A percentile compares a stretch with the other conserved stretches of the same genome.
These are phyloP conservation scores for Phalaenopsis aphrodite DNA, from an alignment of 106 monocot species.

Conservation along the genomic window DNA sequence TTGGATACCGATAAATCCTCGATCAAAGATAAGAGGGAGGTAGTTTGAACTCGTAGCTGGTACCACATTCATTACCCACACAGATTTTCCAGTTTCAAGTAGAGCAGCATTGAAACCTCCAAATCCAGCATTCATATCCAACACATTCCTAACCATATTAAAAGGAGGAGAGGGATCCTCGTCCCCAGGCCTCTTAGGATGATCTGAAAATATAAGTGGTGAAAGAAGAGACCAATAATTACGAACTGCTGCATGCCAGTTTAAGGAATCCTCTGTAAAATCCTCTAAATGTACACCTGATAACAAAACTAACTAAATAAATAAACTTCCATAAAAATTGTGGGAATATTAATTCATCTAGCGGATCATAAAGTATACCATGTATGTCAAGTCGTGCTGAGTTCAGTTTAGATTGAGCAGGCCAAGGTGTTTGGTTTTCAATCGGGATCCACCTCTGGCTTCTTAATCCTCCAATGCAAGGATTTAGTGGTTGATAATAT, in stretches of 20 bases:
- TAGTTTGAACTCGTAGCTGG: constrained; percentile 46
- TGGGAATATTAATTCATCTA: background rate
- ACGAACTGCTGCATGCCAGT: constrained; percentile 39
- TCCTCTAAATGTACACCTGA: constrained; percentile 57
- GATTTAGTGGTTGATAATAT: constrained; percentile 59
- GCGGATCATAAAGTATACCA: constrained; percentile 30
- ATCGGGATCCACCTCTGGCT: constrained; percentile 77
- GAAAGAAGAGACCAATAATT: constrained; percentile 91
- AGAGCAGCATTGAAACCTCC: constrained; percentile 86
- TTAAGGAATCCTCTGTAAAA: constrained; percentile 45
- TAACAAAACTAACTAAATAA: background rate
- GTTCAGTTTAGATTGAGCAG: constrained; percentile 35
- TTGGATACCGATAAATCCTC: constrained; percentile 88
- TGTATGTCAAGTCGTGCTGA: constrained; percentile 55
- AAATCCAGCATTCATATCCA: constrained; percentile 81
- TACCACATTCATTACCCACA: constrained; percentile 96
- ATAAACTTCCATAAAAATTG: background rate
- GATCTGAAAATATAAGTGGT: constrained; percentile 86
- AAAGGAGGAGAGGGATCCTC: constrained; percentile 87
- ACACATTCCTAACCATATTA: constrained; percentile 80
- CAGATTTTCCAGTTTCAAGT: constrained; percentile 67
- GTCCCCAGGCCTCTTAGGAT: constrained; percentile 89
- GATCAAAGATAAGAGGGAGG: constrained; percentile 70
- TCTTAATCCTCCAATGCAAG: constrained; percentile 65
- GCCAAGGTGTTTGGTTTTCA: constrained; percentile 53